Conservation (phyloP, 2,329 filamentous ascomycete genomes). For the Tolypocladium endophyticum region DNA sequence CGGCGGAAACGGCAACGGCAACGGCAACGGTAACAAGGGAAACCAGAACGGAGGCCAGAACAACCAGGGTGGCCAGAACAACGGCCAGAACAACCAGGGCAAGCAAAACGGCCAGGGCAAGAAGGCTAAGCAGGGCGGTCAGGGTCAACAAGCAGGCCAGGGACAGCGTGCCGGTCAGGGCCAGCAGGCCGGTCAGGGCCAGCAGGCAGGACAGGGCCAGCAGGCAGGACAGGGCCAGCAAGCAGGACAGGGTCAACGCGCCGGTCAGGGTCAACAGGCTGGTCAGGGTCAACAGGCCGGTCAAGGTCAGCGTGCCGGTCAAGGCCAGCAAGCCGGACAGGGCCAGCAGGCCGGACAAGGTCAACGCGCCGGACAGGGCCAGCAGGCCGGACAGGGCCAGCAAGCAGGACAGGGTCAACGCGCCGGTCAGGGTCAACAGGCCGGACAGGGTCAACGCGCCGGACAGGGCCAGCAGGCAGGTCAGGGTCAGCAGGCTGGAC, state of each 20-base stretch:
- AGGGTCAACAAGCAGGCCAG: conserved; percentile 2
- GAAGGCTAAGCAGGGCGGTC: not conserved
- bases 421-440: not conserved
- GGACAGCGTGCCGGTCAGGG: conserved; percentile 1
- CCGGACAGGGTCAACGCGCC: not conserved
- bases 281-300: conserved; percentile 2
- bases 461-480: not conserved
- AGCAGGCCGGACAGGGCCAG: not conserved
- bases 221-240: conserved; percentile 4
- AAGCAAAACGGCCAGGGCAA: not conserved
- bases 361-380: conserved; percentile 1
- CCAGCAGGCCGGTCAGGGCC: not conserved
- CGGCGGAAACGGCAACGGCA: conserved; percentile 7
- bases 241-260: not conserved
- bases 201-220: conserved; percentile 1
- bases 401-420: not conserved
- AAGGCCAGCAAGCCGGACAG: not conserved
- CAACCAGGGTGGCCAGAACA: conserved; percentile 5
- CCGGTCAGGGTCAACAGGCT: not conserved
- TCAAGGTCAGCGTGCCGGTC: not conserved
- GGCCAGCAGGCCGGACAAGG: not conserved
- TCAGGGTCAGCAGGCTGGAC: not conserved
- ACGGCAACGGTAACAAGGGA: conserved; percentile 5
- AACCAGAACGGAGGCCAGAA: conserved; percentile 7
- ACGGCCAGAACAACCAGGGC: not conserved